Conservation (phyloP, 2,329 filamentous ascomycete genomes). For the Ophiostoma sp. region DNA sequence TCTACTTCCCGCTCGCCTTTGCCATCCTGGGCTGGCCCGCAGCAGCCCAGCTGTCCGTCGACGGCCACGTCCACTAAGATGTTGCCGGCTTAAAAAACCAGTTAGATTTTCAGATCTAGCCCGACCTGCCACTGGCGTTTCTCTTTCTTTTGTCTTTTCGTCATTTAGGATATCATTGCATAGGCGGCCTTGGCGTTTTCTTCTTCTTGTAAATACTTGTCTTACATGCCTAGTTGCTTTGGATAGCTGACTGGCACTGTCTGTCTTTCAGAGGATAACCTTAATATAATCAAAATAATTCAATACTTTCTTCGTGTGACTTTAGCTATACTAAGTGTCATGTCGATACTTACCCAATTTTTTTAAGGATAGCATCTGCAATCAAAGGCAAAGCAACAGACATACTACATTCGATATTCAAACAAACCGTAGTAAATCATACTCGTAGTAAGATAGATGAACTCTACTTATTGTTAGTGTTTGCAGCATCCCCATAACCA, state of each 20-base stretch:
- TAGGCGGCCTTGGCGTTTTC: slow-evolving; percentile 5
- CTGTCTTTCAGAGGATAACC: not conserved
- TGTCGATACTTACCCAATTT: not conserved
- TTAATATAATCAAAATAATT: slow-evolving; percentile 8
- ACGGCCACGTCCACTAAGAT: slow-evolving; percentile 29
- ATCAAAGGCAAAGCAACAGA: not conserved
- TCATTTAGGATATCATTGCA: slow-evolving; percentile 12
- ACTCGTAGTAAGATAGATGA: too few species aligned
- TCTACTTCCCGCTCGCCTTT: slow-evolving; percentile 37
- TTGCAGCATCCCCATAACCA: too few species aligned
- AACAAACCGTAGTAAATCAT: not conserved
- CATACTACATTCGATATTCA: not conserved
- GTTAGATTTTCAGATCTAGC: not conserved
- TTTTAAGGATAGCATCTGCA: not conserved
- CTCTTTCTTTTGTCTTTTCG: not conserved
- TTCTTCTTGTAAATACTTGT: slow-evolving; percentile 17
- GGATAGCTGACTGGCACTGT: not conserved
- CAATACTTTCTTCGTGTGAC: not conserved
- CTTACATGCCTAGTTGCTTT: not conserved
- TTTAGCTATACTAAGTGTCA: not conserved
- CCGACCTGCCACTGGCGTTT: not conserved
- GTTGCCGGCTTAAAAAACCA: not conserved
- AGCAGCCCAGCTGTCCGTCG: slow-evolving; percentile 26
- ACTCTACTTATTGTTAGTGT: too few species aligned
- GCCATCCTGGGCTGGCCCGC: slow-evolving; percentile 39